Evolutionary conservation across 495 filamentous ascomycete genomes (phyloP).

Genomic region (Penicillium longicatenatum): DNA sequence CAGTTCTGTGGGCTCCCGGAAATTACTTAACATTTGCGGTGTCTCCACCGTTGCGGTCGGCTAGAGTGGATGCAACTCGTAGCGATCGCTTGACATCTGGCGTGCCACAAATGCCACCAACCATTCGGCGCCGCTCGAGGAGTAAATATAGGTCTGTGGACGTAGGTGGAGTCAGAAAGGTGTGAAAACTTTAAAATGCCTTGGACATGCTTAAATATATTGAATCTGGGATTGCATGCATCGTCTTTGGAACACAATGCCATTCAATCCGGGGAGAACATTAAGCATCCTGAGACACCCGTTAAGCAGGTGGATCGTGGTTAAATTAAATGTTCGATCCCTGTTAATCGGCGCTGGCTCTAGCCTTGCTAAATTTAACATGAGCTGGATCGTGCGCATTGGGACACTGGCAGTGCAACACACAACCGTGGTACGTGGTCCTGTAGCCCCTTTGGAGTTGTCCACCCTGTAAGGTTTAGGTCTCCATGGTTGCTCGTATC

Average conservation of each 20-base stretch:
- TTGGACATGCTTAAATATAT: not conserved
- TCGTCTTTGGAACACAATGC: not conserved
- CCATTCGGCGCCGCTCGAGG: not conserved
- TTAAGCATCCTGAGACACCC: not conserved
- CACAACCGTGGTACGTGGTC: not conserved
- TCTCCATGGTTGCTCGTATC: no score
- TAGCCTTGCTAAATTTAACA: not conserved
- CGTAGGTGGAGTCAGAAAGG: not conserved
- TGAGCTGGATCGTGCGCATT: no score
- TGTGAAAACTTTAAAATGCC: not conserved
- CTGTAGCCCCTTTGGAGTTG: not conserved
- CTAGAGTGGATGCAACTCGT: not conserved
- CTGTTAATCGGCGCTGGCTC: not conserved
- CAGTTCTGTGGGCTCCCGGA: not conserved
- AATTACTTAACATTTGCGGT: not conserved
- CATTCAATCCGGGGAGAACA: conserved; percentile 4
- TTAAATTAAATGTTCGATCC: not conserved
- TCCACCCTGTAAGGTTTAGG: no score
- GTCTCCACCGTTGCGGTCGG: not conserved
- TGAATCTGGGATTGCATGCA: not conserved
- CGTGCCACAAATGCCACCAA: not conserved
- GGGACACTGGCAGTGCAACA: not conserved
- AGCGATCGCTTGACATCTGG: not conserved
- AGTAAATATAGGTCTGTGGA: not conserved
- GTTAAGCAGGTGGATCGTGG: not conserved